phyloP scores from a whole-genome alignment of 164 flowering plant species.

The Vitis vinifera region DNA sequence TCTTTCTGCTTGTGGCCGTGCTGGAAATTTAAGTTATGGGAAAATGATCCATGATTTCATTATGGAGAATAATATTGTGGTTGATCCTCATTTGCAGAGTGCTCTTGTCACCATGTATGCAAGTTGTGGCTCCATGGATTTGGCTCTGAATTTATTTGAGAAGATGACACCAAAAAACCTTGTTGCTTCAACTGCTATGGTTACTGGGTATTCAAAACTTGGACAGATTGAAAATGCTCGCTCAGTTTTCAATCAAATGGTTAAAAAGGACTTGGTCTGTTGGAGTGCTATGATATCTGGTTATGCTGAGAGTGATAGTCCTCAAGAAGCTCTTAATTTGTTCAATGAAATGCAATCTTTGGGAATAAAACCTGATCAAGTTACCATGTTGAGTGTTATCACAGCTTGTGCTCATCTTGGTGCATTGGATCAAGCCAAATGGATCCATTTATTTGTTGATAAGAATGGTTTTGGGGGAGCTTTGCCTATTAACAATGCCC shows the following conservation, averaged over 20 bases:
- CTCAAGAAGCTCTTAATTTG: conserved; percentile 56
- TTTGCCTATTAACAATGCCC: conserved; percentile 62
- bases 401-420: conserved; percentile 83
- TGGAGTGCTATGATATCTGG: conserved; percentile 89
- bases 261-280: conserved; percentile 66
- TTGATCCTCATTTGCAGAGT: conserved; percentile 49
- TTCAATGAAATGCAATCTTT: conserved; percentile 47
- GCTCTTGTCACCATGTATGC: conserved; percentile 72
- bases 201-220: conserved; percentile 53
- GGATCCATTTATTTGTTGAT: conserved; percentile 47
- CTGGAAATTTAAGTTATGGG: conserved; percentile 49
- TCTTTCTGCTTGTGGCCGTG: conserved; percentile 63
- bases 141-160: conserved; percentile 48
- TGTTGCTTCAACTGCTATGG: conserved; percentile 65
- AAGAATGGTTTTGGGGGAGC: conserved; percentile 46
- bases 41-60: conserved; percentile 53
- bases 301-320: conserved; percentile 69
- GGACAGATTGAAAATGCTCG: conserved; percentile 64
- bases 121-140: conserved; percentile 62
- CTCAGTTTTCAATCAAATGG: conserved; percentile 52
- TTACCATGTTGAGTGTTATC: conserved; percentile 75
- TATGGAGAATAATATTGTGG: conserved; percentile 26
- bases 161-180: conserved; percentile 38
- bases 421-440: conserved; percentile 54
- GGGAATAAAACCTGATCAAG: conserved; percentile 63